phyloP scores from a whole-genome alignment of 2,329 filamentous ascomycete genomes.

The Trichoderma oligosporum region DNA sequence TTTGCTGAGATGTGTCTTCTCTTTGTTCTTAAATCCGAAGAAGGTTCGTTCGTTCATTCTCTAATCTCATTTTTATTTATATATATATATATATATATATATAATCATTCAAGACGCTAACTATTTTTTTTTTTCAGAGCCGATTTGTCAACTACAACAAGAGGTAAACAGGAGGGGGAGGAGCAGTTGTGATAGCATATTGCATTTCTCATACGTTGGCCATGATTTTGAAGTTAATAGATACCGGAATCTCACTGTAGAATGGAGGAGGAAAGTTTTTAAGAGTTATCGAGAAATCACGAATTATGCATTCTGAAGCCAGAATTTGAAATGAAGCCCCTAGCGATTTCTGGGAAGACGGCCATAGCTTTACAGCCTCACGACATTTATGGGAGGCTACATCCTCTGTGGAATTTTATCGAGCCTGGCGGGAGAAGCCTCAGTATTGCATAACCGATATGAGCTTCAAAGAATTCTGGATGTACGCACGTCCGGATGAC shows the following conservation, averaged over 20 bases:
- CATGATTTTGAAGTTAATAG: neutral
- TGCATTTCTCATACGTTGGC: neutral
- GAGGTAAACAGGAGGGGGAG: conserved; percentile 32
- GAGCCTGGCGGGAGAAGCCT: conserved; percentile 43
- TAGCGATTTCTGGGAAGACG: conserved; percentile 19
- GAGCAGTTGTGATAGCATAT: neutral
- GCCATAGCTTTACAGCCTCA: conserved; percentile 37
- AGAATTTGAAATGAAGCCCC: conserved; percentile 24
- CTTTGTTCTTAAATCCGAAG: conserved; percentile 33
- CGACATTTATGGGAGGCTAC: conserved; percentile 42
- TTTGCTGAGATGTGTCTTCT: conserved; percentile 34
- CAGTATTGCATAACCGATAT: conserved; percentile 35
- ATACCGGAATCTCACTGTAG: neutral
- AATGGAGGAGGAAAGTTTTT: neutral
- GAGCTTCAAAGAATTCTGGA: conserved; percentile 37
- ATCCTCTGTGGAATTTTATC: conserved; percentile 41
- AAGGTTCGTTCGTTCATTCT: conserved; percentile 27
- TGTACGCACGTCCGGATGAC: conserved; percentile 36
- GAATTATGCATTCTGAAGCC: neutral
- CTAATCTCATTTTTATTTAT: neutral
- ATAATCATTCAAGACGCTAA: conserved; percentile 14
- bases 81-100: too few species aligned
- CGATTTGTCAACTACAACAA: conserved; percentile 54
- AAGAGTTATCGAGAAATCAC: neutral
- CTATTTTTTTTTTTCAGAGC: conserved; percentile 34